Base-by-base conservation (phyloP, 2,329 filamentous ascomycete species). In the Xylaria sp. region DNA sequence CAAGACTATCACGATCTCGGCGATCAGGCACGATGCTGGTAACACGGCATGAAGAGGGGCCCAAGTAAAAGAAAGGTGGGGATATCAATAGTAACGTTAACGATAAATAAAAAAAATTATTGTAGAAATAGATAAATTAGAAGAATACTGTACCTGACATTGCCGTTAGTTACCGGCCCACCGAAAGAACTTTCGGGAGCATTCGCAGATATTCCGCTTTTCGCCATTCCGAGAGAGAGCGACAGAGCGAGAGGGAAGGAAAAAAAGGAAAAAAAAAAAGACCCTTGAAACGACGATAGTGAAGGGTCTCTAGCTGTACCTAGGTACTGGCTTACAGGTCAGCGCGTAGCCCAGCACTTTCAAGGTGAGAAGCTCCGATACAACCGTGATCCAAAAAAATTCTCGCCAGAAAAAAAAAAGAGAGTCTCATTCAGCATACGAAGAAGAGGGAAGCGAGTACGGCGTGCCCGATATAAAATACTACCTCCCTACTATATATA, bases 1-100 rank as follows among this genome's bases (percentile, higher is more conserved):
- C 39, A 44, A 58, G 56, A 25, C 37, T 20, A 18, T n/a, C 28
- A 56, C 54, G 34, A 56, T 58, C 56, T 58, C 23, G 56, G 8
- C 46, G 56, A 58, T 58, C 56, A 58, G 39, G 39, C 56, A 46
- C 56, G 39, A 46, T n/a, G 3, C 20, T 46, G 39, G 39, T 58
- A n/a, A 34, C 56, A 58, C 56, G 39, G 39, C 56, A 58, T 58
- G 32, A 18, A 25, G 1, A n/a, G 39, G 23, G 23, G 15, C 20
- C 20, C 39, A n/a, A n/a, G n/a, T 2, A 44, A 46, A 2, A 32
- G 18, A 32, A 58, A 34, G 41, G 39, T 10, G 23, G 15, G 13
- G 25, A n/a, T 3, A 28, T 6, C 23, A 48, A 9, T 9, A 37
- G 23, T 23, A 4, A 23, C 18, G 9, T 23, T 56, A 28, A 32